phyloP scores from a whole-genome alignment of 2,329 filamentous ascomycete species.

The Daldinia sp. region DNA sequence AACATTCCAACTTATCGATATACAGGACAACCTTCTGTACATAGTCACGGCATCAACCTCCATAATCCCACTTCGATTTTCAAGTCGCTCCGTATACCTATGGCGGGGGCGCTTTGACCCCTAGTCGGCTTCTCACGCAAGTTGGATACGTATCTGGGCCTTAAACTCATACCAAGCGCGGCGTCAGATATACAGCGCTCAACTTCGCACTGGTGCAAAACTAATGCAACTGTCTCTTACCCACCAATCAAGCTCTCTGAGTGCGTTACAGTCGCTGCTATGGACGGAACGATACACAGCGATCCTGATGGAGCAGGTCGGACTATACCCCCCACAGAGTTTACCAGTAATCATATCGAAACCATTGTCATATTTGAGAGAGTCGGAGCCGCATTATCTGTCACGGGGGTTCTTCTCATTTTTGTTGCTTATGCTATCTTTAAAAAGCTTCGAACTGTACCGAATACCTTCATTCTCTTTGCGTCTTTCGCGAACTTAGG shows the following conservation, averaged over 20 bases:
- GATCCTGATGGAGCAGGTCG: conserved; percentile 19
- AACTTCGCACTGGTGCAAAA: neutral
- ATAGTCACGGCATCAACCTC: neutral
- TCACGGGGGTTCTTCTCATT: conserved; percentile 60
- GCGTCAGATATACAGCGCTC: neutral
- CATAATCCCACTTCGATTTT: neutral
- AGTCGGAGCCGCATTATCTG: conserved; percentile 61
- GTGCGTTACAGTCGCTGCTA: neutral
- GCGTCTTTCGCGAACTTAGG: conserved; percentile 67
- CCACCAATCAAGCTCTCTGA: neutral
- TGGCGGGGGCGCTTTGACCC: conserved; percentile 1
- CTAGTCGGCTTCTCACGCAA: neutral
- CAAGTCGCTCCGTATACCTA: neutral
- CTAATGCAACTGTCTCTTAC: neutral
- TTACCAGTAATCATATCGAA: conserved; percentile 48
- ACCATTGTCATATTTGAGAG: conserved; percentile 60
- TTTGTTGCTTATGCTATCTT: conserved; percentile 61
- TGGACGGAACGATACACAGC: conserved; percentile 12
- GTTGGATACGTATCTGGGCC: conserved; percentile 3
- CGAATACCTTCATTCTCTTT: conserved; percentile 69
- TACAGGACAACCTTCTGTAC: neutral
- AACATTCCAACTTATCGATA: neutral
- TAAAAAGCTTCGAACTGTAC: conserved; percentile 63
- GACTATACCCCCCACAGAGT: neutral
- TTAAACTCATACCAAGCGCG: neutral